phyloP scores from a whole-genome alignment of 2,329 filamentous ascomycete species.

The Furcasterigmium sp. region DNA sequence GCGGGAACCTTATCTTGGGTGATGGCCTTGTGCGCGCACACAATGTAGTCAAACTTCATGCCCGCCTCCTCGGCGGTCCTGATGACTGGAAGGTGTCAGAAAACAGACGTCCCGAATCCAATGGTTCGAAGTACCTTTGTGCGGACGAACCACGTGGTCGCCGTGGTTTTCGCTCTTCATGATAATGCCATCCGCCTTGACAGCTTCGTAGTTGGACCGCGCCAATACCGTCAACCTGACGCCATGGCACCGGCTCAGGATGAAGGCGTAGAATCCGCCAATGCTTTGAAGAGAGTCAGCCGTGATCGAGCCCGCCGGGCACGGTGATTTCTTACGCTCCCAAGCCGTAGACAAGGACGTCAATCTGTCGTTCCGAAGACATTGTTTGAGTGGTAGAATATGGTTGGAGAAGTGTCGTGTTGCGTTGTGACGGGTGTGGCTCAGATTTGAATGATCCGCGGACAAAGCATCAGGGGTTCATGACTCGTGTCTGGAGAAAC shows the following conservation, averaged over 20 bases:
- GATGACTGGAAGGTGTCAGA: conserved; percentile 29
- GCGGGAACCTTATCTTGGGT: conserved; percentile 30
- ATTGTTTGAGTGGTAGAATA: no score
- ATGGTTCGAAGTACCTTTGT: conserved; percentile 29
- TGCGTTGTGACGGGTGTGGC: no score
- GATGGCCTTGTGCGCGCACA: conserved; percentile 52
- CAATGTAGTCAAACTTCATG: conserved; percentile 47
- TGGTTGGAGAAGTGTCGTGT: no score
- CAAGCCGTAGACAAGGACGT: conserved; percentile 45
- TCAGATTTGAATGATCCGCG: no score
- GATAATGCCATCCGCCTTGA: conserved; percentile 45
- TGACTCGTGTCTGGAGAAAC: no score
- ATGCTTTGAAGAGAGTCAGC: conserved; percentile 32
- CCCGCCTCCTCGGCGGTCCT: conserved; percentile 38
- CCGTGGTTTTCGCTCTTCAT: conserved; percentile 52
- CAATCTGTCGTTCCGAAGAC: conserved; percentile 13
- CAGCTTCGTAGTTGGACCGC: conserved; percentile 53
- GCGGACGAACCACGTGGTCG: conserved; percentile 42
- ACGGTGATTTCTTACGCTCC: conserved; percentile 43
- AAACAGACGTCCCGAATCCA: neutral
- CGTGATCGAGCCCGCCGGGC: neutral
- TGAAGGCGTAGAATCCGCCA: conserved; percentile 53
- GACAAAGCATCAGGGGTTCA: no score
- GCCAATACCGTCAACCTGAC: conserved; percentile 55
- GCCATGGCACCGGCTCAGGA: conserved; percentile 35